Conservation (phyloP, 345 rosid species). For the Excoecaria agallocha region DNA sequence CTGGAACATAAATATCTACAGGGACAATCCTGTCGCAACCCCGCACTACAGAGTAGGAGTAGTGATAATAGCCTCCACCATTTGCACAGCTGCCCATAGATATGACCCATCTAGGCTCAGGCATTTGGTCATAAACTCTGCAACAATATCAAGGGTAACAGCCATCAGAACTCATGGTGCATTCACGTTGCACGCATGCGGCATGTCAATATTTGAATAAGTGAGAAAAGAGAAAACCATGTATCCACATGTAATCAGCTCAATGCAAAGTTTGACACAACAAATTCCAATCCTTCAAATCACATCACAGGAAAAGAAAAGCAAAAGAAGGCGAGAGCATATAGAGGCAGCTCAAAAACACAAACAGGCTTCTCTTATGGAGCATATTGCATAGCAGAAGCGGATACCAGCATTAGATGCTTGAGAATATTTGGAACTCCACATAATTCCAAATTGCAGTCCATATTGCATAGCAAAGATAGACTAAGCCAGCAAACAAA, state of each 20-base stretch:
- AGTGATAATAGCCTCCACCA: conserved; percentile 97
- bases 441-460: background rate
- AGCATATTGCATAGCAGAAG: background rate
- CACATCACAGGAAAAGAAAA: background rate
- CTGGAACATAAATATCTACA: conserved; percentile 92
- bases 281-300: background rate
- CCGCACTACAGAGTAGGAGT: conserved; percentile 93
- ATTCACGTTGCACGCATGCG: background rate
- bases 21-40: conserved; percentile 99
- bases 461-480: background rate
- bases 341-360: background rate
- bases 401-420: background rate
- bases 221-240: background rate
- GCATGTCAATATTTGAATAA: background rate
- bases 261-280: background rate
- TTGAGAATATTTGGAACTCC: background rate
- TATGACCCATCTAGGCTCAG: conserved; percentile 97
- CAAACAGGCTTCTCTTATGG: background rate
- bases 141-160: conserved; percentile 1
- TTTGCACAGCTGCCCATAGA: conserved; percentile 99
- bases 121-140: conserved; percentile 99
- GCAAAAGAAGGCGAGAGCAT: background rate
- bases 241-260: background rate
- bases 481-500: background rate
- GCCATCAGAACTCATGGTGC: conserved; percentile 9